phyloP scores from a whole-genome alignment of 2,329 filamentous ascomycete species.

The Aspergillus pseudonomiae region DNA sequence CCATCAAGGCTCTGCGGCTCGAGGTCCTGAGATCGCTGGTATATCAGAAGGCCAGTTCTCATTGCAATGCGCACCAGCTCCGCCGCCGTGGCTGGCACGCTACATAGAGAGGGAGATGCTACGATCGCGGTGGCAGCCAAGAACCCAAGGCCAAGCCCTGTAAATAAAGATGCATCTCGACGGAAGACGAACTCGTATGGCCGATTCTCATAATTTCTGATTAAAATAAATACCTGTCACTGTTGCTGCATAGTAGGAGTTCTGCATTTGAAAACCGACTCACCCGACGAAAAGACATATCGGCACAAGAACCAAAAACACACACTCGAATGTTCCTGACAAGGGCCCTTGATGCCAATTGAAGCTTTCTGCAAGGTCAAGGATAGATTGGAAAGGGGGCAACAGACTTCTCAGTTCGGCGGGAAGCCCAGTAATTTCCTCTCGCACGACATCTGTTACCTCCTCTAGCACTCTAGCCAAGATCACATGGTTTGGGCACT shows the following conservation, averaged over 20 bases:
- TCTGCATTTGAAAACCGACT: slow-evolving; percentile 6
- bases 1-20: slow-evolving; percentile 36
- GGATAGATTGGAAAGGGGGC: slow-evolving; percentile 26
- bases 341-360: slow-evolving; percentile 47
- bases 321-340: slow-evolving; percentile 50
- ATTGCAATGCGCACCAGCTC: slow-evolving; percentile 51
- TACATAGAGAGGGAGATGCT: slow-evolving; percentile 40
- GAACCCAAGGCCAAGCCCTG: slow-evolving; percentile 51
- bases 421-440: slow-evolving; percentile 40
- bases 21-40: slow-evolving; percentile 48
- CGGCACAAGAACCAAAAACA: slow-evolving; percentile 46
- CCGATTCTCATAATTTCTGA: background rate
- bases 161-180: background rate
- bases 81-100: slow-evolving; percentile 45
- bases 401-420: slow-evolving; percentile 19
- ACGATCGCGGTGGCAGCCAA: slow-evolving; percentile 49
- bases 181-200: background rate
- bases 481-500: slow-evolving; percentile 37
- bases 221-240: background rate
- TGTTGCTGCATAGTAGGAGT: background rate
- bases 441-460: slow-evolving; percentile 43
- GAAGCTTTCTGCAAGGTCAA: slow-evolving; percentile 17
- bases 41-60: slow-evolving; percentile 50
- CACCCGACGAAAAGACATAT: slow-evolving; percentile 51
- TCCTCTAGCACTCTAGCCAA: slow-evolving; percentile 49